Conservation (phyloP, 2,329 filamentous ascomycete species). For the Aspergillus novoparasiticus region DNA sequence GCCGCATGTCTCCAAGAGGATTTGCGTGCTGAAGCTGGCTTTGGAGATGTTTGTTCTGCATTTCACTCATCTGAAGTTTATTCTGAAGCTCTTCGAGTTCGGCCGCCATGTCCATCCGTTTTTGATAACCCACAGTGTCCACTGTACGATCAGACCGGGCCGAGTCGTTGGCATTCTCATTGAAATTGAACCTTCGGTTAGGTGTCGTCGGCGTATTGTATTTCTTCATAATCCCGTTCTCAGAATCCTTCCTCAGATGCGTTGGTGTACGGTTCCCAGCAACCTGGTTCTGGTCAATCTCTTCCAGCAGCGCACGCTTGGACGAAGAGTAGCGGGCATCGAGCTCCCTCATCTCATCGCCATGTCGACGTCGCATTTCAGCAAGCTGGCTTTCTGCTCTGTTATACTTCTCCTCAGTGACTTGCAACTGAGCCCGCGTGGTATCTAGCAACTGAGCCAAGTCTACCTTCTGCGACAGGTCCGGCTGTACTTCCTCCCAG, state of each 20-base stretch:
- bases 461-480: constrained; percentile 69
- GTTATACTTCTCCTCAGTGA: constrained; percentile 77
- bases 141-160: constrained; percentile 81
- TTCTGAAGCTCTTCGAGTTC: constrained; percentile 93
- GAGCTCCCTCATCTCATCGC: constrained; percentile 69
- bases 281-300: constrained; percentile 82
- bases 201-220: constrained; percentile 79
- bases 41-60: constrained; percentile 92
- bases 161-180: constrained; percentile 70
- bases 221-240: constrained; percentile 56
- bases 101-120: constrained; percentile 84
- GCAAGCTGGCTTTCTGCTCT: constrained; percentile 82
- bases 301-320: constrained; percentile 77
- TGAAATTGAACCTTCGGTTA: constrained; percentile 68
- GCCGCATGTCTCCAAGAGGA: constrained; percentile 61
- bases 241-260: constrained; percentile 64
- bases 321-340: constrained; percentile 64
- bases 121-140: constrained; percentile 82
- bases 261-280: constrained; percentile 72
- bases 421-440: constrained; percentile 81
- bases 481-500: constrained; percentile 69
- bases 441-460: constrained; percentile 84
- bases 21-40: constrained; percentile 76
- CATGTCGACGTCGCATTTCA: constrained; percentile 73
- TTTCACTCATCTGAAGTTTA: constrained; percentile 88